Conservation (phyloP, 345 rosid species). For the Dovyalis caffra region DNA sequence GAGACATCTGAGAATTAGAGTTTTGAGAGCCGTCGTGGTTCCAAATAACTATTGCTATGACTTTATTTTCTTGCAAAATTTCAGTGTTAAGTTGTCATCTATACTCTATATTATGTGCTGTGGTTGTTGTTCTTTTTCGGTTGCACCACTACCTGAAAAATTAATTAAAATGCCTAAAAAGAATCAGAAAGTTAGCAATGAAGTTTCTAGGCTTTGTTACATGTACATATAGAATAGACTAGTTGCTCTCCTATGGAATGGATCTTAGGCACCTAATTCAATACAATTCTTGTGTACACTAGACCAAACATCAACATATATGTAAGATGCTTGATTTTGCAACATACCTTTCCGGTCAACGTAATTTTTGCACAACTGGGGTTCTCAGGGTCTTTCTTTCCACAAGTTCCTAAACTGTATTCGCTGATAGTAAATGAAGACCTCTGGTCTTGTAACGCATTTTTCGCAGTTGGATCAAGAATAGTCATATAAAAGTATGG, state of each 20-base stretch:
- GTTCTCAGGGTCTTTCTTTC: slow-evolving; percentile 79
- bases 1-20: too few relatives aligned
- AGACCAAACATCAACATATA: not conserved
- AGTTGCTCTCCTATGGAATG: not conserved
- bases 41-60: too few relatives aligned
- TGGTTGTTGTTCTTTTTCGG: not conserved
- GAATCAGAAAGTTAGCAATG: not conserved
- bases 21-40: too few relatives aligned
- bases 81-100: too few relatives aligned
- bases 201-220: not conserved
- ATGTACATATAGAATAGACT: not conserved
- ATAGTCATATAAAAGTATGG: slow-evolving; percentile 92
- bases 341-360: slow-evolving; percentile 76
- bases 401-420: slow-evolving; percentile 89
- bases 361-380: slow-evolving; percentile 90
- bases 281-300: not conserved
- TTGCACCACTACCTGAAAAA: not conserved
- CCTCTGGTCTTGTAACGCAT: slow-evolving; percentile 68
- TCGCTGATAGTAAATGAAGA: slow-evolving; percentile 82
- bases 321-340: not conserved
- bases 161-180: not conserved
- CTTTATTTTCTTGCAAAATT: too few relatives aligned
- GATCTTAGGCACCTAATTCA: not conserved
- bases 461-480: slow-evolving; percentile 91
- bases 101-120: not conserved